Percentiles rank a stretch among this genome's conserved stretches.
Evolutionary conservation across 352 stramenopile species (phyloP).

Genomic region (Phytophthora nicotianae): DNA sequence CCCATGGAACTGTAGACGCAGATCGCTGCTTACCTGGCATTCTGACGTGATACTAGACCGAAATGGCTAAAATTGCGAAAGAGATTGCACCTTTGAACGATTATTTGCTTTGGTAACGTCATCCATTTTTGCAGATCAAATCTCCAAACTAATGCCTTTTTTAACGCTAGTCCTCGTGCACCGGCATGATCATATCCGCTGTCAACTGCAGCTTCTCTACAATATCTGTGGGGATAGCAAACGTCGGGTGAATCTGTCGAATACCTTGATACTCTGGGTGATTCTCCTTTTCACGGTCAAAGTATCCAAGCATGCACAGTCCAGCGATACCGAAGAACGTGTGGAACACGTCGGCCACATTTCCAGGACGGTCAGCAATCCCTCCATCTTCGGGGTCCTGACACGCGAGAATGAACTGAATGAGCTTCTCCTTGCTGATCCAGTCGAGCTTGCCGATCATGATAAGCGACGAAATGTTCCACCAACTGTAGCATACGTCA

Average conservation of each 20-base stretch:
- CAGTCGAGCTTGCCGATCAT: constrained; percentile 96
- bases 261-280: constrained; percentile 73
- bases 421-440: constrained; percentile 95
- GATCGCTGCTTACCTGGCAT: constrained; percentile 19
- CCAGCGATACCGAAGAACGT: constrained; percentile 98
- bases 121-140: constrained; percentile 15
- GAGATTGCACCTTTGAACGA: constrained; percentile 31
- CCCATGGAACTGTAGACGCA: constrained; percentile 79
- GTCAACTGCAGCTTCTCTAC: constrained; percentile 87
- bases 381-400: constrained; percentile 98
- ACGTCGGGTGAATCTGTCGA: constrained; percentile 94
- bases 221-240: constrained; percentile 93
- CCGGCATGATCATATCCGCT: constrained; percentile 65
- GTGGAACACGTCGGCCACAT: constrained; percentile 98
- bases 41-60: constrained; percentile 13
- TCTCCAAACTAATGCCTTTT: constrained; percentile 19
- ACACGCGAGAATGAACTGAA: constrained; percentile 94
- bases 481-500: constrained; percentile 99
- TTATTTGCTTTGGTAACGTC: constrained; percentile 21
- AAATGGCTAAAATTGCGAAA: constrained; percentile 33
- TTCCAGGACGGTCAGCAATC: constrained; percentile 97
- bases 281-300: constrained; percentile 66
- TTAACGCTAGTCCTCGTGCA: constrained; percentile 28
- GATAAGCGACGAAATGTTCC: constrained; percentile 97
- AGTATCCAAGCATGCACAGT: constrained; percentile 94